A percentile compares a stretch with the other conserved stretches of the same genome.
phyloP scores from a whole-genome alignment of 305 asterid species.

The Rubia balearica region DNA sequence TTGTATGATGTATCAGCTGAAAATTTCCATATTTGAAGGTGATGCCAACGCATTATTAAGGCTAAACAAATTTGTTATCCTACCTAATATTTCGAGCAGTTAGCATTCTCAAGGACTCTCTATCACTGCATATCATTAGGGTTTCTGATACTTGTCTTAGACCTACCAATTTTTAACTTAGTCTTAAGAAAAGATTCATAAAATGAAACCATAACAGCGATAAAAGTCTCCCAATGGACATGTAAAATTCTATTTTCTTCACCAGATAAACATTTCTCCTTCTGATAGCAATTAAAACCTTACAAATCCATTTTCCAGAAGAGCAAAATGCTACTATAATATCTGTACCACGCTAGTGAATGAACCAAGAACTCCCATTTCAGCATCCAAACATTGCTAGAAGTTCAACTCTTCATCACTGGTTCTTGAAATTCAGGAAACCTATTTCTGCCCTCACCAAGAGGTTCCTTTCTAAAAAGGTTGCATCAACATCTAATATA shows the following conservation, averaged over 20 bases:
- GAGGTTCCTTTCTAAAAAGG: neutral
- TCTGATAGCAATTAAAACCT: neutral
- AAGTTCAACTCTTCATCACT: neutral
- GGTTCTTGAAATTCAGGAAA: neutral
- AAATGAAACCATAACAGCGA: neutral
- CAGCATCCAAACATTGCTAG: neutral
- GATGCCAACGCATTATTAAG: neutral
- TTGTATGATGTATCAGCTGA: neutral
- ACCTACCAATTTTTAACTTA: neutral
- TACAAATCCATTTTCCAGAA: neutral
- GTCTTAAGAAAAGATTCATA: neutral
- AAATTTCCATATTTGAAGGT: neutral
- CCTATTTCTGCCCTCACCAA: neutral
- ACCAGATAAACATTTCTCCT: neutral
- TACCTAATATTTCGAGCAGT: neutral
- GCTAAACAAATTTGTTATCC: neutral
- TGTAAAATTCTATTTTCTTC: neutral
- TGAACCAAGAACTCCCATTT: neutral
- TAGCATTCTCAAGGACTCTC: neutral
- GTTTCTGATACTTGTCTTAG: neutral
- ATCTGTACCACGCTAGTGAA: neutral
- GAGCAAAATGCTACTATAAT: neutral
- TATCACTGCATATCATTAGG: neutral
- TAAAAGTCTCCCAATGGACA: neutral
- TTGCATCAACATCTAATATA: neutral